phyloP scores from a whole-genome alignment of 2,329 filamentous ascomycete species.

The Pestalotiopsis sp. region DNA sequence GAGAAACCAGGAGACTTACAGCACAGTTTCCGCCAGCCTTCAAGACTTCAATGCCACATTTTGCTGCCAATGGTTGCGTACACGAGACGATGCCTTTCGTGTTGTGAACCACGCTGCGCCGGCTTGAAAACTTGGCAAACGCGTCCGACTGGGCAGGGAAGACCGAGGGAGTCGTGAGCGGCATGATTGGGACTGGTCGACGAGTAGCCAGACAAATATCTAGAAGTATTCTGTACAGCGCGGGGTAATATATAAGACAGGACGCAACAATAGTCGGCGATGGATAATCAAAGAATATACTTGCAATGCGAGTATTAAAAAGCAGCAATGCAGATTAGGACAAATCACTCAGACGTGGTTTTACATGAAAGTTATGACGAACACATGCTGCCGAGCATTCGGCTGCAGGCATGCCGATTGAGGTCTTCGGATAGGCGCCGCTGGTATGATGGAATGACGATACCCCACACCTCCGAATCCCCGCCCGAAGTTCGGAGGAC shows the following conservation, averaged over 20 bases:
- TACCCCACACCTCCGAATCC: constrained; percentile 4
- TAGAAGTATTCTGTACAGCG: background rate
- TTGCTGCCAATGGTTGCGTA: constrained; percentile 86
- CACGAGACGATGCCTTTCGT: constrained; percentile 89
- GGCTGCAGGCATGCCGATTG: background rate
- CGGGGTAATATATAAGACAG: background rate
- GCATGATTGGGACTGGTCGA: constrained; percentile 38
- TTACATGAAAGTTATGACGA: background rate
- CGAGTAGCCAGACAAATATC: background rate
- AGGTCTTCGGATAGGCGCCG: constrained; percentile 2
- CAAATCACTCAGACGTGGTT: background rate
- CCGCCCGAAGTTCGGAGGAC: constrained; percentile 10
- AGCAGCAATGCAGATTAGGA: background rate
- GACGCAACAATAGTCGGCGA: background rate
- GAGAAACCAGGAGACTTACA: constrained; percentile 53
- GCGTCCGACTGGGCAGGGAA: constrained; percentile 48
- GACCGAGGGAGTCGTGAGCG: constrained; percentile 49
- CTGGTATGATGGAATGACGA: background rate
- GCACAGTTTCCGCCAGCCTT: constrained; percentile 90
- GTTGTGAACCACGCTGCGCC: constrained; percentile 91
- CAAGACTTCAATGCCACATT: constrained; percentile 85
- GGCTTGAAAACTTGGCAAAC: constrained; percentile 72
- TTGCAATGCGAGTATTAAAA: background rate
- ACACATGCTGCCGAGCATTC: background rate
- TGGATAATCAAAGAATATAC: background rate